Base-by-base conservation (phyloP, 164 flowering plant species). In the Brasenia schreberi region DNA sequence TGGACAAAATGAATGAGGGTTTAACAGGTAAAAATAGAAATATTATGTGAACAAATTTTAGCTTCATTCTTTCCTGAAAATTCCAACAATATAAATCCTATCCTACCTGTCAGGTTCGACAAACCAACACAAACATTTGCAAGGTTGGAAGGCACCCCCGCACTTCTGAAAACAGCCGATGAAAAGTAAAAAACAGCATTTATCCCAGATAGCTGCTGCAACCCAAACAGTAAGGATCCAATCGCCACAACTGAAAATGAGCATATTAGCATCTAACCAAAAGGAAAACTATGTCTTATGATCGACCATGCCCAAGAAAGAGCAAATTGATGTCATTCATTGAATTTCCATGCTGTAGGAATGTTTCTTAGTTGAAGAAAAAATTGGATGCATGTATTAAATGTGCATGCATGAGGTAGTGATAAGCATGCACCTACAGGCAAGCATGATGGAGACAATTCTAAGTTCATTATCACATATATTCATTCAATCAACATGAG, bases 171-270 rank as follows among this genome's bases (percentile, higher is more conserved):
- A 67, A 88, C 91, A 58, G 83, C 67, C 3, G 95, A 83, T 53
- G 95, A 88, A 77, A 84, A 88, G 75, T 85, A 88, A 78, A 88
- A 84, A 5, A 88, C 83, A 72, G 95, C 89, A 78, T 88, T 88
- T 82, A 88, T 86, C 19, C 95, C 95, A 68, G 95, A 84, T 7
- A 88, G 81, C 80, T 88, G 95, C 72, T 88, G 95, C 66, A 88
- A 83, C 67, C 83, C 88, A 77, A 77, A 88, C 69, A 88, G 79
- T 68, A 70, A 43, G 67, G 95, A 84, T 65, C 99, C 99, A 85
- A 92, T 86, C 81, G 84, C 86, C 77, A 95, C 90, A 80, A 95
- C 99, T 95, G 99, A 87, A 87, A 87, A 83, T 70, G 75, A 81
- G 71, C 61, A 18, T 65, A 82, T 84, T 14, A 49, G 56, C 56